Base-by-base conservation (phyloP, 202 grass and related monocot species). In the Zoysia matrella region DNA sequence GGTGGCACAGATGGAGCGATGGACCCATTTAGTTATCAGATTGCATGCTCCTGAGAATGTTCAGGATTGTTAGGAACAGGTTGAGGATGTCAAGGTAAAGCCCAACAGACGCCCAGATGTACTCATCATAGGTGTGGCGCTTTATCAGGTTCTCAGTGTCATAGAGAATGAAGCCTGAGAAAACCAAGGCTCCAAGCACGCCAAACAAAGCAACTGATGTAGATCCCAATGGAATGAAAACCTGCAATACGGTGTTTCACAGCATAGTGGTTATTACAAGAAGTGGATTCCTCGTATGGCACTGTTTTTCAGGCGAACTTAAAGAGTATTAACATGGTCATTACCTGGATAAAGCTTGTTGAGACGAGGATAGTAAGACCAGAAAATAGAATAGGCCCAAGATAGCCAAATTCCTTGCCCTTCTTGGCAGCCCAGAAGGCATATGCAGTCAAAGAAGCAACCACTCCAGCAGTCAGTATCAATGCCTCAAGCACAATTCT, bases 61-160 rank as follows among this genome's bases (percentile, higher is more conserved):
- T 95, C 36, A 98, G 87, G 72, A 98, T 90, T 52, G 85, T 73
- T 58, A 98, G 87, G 82, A 98, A 98, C 51, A 98, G 77, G 48
- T 98, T 98, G 66, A 98, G 96, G 72, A 98, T 95, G 85, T 98
- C 96, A 10, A 98, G 92, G 87, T 98, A 98, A 47, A 98, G 96
- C 60, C 89, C 93, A 54, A 98, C 87, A 2, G 96, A 98, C 8
- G 96, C 92, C 96, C 96, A 95, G 30, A 98, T 98, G 87, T 98
- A 98, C 65, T 98, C 96, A 8, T 98, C 96, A 30, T 98, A 98
- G 22, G 69, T 89, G 75, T 98, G 92, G 61, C 92, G 92, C 80
- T 70, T 98, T 53, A 98, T 98, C 81, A 98, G 85, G 71, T 83
- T 93, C 62, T 98, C 96, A 0, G 96, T 98, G 89, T 98, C 96